phyloP scores from a whole-genome alignment of 345 rosid species.

The Moricandia arvensis region DNA sequence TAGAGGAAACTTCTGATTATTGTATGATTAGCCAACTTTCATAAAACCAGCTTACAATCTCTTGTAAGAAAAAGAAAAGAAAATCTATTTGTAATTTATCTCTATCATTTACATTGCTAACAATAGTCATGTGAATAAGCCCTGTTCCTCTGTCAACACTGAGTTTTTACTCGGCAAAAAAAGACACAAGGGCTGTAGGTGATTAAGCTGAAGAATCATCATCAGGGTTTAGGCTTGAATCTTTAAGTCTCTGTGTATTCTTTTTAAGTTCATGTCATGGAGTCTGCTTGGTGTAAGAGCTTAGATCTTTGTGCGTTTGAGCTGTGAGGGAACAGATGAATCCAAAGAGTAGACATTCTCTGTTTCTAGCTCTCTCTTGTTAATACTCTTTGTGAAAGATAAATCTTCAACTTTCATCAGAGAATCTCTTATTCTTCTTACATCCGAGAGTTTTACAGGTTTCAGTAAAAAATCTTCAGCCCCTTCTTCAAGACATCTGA shows the following conservation, averaged over 20 bases:
- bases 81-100: neutral
- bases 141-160: neutral
- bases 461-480: constrained; percentile 81
- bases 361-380: constrained; percentile 55
- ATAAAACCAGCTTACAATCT: constrained; percentile 21
- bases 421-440: constrained; percentile 57
- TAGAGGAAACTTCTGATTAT: neutral
- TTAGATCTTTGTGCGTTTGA: constrained; percentile 30
- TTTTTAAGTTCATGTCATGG: neutral
- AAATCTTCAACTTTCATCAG: constrained; percentile 41
- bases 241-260: too few species aligned
- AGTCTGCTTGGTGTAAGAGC: neutral
- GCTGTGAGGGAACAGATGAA: constrained; percentile 22
- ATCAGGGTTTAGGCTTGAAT: too few species aligned
- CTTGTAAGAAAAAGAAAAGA: constrained; percentile 19
- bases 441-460: constrained; percentile 72
- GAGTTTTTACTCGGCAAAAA: neutral
- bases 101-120: constrained; percentile 26
- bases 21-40: constrained; percentile 2
- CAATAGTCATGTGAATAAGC: neutral
- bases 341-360: constrained; percentile 23
- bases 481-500: constrained; percentile 83
- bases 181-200: neutral
- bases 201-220: neutral
- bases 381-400: constrained; percentile 30